Evolutionary conservation across 23 red algal species (phyloP).

Genomic region (Gracilaria gracilis): DNA sequence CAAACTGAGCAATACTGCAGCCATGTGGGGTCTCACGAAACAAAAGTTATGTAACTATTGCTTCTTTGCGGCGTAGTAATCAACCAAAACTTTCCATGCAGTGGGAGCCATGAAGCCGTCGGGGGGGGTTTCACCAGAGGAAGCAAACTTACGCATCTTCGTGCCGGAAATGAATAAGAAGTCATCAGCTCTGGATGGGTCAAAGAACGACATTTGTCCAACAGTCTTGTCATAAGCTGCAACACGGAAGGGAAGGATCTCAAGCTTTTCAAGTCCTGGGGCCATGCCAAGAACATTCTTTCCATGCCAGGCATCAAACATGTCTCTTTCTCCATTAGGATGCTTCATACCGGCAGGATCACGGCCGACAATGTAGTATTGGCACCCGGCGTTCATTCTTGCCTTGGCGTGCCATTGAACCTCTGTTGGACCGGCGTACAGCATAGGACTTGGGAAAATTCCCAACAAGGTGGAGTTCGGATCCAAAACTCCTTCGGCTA

Average conservation of each 20-base stretch:
- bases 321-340: slow-evolving; percentile 88
- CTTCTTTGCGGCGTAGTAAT: slow-evolving; percentile 87
- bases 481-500: slow-evolving; percentile 92
- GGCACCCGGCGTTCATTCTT: slow-evolving; percentile 97
- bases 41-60: background rate
- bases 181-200: slow-evolving; percentile 93
- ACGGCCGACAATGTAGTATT: slow-evolving; percentile 98
- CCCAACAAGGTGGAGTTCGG: slow-evolving; percentile 91
- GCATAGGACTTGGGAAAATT: slow-evolving; percentile 98
- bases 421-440: slow-evolving; percentile 97
- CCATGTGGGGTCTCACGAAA: background rate
- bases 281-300: slow-evolving; percentile 97
- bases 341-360: slow-evolving; percentile 99
- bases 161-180: slow-evolving; percentile 98
- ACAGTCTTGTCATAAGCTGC: slow-evolving; percentile 94
- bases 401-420: slow-evolving; percentile 99
- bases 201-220: slow-evolving; percentile 96
- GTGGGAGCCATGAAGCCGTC: slow-evolving; percentile 95
- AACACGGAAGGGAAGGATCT: slow-evolving; percentile 98
- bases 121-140: slow-evolving; percentile 87
- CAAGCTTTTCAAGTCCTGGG: slow-evolving; percentile 94
- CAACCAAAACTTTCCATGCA: slow-evolving; percentile 94
- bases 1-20: background rate
- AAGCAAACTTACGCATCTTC: slow-evolving; percentile 94
- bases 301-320: slow-evolving; percentile 98